Evolutionary conservation across 2,329 filamentous ascomycete species (phyloP), one percentile per base, ranked within the genome.

Genomic region (Immersiporthe knoxdaviesiana): DNA sequence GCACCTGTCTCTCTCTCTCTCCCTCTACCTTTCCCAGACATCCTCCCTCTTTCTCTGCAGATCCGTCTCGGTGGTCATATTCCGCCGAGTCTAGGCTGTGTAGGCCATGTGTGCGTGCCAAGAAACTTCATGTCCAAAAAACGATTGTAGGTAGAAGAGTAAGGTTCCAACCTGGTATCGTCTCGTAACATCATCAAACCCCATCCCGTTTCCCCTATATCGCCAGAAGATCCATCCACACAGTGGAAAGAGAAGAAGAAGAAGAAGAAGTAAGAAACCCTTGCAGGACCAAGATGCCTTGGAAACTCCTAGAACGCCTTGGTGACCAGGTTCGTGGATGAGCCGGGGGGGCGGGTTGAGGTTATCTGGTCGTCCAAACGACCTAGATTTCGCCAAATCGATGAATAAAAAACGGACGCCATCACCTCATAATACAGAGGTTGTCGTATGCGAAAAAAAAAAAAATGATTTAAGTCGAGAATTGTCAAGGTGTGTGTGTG

Each of bases 101-200:
- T 8, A 47, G 5, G 56, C 12, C 30, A 10, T 59, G 27, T 24
- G 30, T 59, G 56, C 30, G 30, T n/a, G n/a, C 56, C 2, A 59
- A 14, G 16, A 21, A n/a, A n/a, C 1, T n/a, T 37, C 56, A 37
- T 35, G 32, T 37, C 44, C 30, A 59, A 35, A 59, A 35, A 59
- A 59, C 32, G 32, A 59, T 32, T 24, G 56, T 59, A n/a, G 30
- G 56, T 11, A 37, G 56, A 27, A 21, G 4, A 47, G n/a, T 63
- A 52, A 52, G 11, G 14, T 24, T 47, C 41, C 41, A 8, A 39
- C 61, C 32, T 35, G 14, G 14, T 35, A 32, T 63, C 41, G 27
- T 63, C 41, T 63, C 62, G 60, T 62, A 52, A 44, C 59, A 62
- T 68, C 65, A 44, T 70, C 41, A 35, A 27, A 18, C 35, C n/a